A percentile compares a stretch with the other conserved stretches of the same genome.
phyloP scores from a whole-genome alignment of 768 basidiomycete species.

The Omphalotus guepiniiformis region DNA sequence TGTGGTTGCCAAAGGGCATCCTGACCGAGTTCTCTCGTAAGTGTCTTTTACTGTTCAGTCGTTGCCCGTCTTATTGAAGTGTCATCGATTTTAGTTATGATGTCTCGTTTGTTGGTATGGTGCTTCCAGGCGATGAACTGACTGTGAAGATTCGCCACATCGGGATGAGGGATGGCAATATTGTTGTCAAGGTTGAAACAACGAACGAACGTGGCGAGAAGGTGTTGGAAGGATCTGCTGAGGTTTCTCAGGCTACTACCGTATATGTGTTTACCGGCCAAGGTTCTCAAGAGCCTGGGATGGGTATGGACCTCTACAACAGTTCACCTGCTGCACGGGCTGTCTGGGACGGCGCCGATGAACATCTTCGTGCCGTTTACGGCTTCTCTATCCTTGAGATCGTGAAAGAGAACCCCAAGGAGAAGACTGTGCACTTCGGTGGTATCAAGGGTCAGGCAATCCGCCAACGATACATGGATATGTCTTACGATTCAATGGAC shows the following conservation, averaged over 20 bases:
- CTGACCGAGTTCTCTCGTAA: constrained; percentile 84
- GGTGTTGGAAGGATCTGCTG: constrained; percentile 88
- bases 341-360: constrained; percentile 96
- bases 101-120: constrained; percentile 96
- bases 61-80: constrained; percentile 2
- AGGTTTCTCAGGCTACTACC: constrained; percentile 88
- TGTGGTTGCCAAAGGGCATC: constrained; percentile 88
- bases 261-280: constrained; percentile 99
- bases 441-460: constrained; percentile 99
- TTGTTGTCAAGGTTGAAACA: constrained; percentile 87
- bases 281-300: constrained; percentile 95
- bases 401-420: constrained; percentile 97
- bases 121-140: constrained; percentile 85
- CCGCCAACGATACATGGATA: constrained; percentile 99
- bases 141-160: constrained; percentile 83
- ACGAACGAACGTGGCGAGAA: constrained; percentile 83
- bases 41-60: constrained; percentile 28
- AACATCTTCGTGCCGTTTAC: constrained; percentile 89
- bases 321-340: constrained; percentile 89
- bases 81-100: constrained; percentile 57
- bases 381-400: constrained; percentile 99
- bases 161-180: constrained; percentile 90
- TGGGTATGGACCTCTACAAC: constrained; percentile 99
- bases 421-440: constrained; percentile 98
- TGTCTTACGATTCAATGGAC: constrained; percentile 97